Percentiles rank a stretch among this genome's conserved stretches.
These are phyloP conservation scores for Pestalotiopsis sp. DNA, from an alignment of 2,329 filamentous ascomycete genomes.

Conservation along the genomic window DNA sequence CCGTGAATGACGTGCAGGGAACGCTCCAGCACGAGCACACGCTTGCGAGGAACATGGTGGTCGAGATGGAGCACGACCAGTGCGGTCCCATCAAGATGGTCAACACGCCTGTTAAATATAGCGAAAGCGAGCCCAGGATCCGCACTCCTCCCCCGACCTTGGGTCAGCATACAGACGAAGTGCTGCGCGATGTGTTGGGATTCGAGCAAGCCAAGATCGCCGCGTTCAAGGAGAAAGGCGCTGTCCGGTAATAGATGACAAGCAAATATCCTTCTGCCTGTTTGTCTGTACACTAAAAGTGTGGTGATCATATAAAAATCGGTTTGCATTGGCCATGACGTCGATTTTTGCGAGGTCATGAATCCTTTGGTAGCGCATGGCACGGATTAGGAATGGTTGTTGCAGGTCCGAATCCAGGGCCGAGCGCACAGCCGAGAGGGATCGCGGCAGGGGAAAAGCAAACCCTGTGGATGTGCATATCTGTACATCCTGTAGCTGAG, in stretches of 20 bases:
- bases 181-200: conserved; percentile 66
- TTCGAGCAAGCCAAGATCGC: conserved; percentile 61
- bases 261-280: background rate
- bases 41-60: conserved; percentile 83
- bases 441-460: background rate
- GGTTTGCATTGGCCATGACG: conserved; percentile 1
- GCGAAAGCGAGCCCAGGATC: conserved; percentile 75
- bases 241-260: conserved; percentile 51
- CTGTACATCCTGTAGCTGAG: background rate
- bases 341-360: background rate
- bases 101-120: conserved; percentile 94
- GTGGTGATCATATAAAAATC: background rate
- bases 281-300: background rate
- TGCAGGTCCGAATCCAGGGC: background rate
- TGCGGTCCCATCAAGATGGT: conserved; percentile 89
- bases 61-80: conserved; percentile 77
- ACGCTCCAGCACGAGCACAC: conserved; percentile 86
- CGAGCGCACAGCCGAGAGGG: background rate
- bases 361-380: background rate
- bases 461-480: background rate
- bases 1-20: conserved; percentile 88
- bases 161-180: conserved; percentile 83
- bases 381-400: background rate
- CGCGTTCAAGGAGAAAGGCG: conserved; percentile 64
- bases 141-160: conserved; percentile 80